phyloP scores from a whole-genome alignment of 352 stramenopile genomes.

The Thalassiosira exigua region DNA sequence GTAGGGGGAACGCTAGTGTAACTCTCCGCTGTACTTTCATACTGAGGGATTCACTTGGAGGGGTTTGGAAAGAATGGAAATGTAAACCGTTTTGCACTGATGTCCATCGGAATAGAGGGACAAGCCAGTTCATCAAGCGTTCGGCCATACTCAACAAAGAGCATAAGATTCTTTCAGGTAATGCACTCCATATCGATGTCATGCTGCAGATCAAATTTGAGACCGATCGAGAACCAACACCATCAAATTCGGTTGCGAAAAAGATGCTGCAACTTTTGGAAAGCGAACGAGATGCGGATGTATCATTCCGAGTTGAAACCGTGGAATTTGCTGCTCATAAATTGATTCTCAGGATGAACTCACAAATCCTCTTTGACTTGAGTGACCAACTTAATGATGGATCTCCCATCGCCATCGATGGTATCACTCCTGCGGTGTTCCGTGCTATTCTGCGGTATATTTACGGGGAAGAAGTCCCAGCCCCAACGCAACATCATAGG shows the following conservation, averaged over 20 bases:
- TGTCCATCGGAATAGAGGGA: neutral
- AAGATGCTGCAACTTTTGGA: neutral
- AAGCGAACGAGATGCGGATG: neutral
- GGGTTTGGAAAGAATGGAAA: neutral
- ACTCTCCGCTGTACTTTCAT: neutral
- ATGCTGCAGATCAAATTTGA: neutral
- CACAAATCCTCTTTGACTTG: neutral
- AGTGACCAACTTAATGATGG: no score
- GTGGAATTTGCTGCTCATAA: neutral
- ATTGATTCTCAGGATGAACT: conserved; percentile 1
- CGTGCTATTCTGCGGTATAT: conserved; percentile 1
- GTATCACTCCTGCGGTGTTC: neutral
- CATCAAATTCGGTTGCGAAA: neutral
- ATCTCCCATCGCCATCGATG: neutral
- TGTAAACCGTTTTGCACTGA: neutral
- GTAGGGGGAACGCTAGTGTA: neutral
- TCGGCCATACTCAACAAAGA: conserved; percentile 1
- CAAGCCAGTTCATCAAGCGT: neutral
- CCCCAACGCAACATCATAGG: neutral
- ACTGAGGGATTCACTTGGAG: neutral
- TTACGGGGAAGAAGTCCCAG: neutral
- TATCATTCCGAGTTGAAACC: neutral
- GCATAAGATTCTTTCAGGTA: neutral
- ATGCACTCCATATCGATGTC: neutral
- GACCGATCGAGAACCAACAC: neutral